Evolutionary conservation across 352 stramenopile species (phyloP), one percentile per base, ranked within the genome.

Genomic region (Phytophthora gonapodyides): DNA sequence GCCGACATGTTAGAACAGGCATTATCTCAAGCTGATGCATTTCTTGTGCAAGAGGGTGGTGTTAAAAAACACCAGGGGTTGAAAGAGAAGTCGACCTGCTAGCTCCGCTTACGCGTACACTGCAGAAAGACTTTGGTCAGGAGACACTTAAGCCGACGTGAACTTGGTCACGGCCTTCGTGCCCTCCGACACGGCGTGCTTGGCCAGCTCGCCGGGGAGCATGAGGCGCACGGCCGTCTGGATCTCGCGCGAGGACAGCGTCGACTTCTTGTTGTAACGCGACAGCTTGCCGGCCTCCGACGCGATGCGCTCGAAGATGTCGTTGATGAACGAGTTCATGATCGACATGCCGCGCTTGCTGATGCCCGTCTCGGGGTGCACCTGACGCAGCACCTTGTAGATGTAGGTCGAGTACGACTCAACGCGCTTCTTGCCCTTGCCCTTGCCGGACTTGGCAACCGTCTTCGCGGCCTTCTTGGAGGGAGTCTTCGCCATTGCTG

Each of bases 251-350:
- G 80, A 97, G 35, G 90, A 98, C 43, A 99, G 76, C 33, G 97
- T 99, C 31, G 91, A 96, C 85, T 99, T 99, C 88, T 99, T 98
- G 92, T 98, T 99, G 93, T 99, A 99, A 27, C 94, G 93, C 50
- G 93, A 95, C 33, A 98, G 81, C 78, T 97, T 97, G 69, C 93
- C 95, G 55, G 97, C 96, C 82, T 99, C 96, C 45, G 87, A 93
- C 27, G 97, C 96, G 53, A 99, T 98, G 58, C 96, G 91, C 78
- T 99, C 97, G 76, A 99, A 99, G 62, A 98, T 98, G 76, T 99
- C 96, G 83, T 99, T 98, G 76, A 99, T 98, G 81, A 99, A 99
- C 61, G 96, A 99, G 89, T 98, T 98, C 94, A 98, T 98, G 85
- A 99, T 98, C 50, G 93, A 98, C 96, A 99, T 99, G 49, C 91